Evolutionary conservation across 1,139 yeast species (phyloP), one percentile per base, ranked within the genome.

Genomic region (Pichia sp.): DNA sequence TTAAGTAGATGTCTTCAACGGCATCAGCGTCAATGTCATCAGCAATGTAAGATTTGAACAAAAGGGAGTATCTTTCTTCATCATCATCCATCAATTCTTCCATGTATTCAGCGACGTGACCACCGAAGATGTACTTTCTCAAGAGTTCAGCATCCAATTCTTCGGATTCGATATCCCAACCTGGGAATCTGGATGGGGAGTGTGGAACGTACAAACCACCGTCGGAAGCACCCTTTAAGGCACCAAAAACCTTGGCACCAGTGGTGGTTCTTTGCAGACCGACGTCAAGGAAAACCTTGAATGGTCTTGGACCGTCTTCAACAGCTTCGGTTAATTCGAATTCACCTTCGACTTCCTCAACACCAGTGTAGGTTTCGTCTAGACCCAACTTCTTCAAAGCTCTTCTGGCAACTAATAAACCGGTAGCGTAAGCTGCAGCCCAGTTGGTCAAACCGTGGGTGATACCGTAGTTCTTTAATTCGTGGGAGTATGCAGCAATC

Each of bases 231-330:
- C 99, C 99, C 87, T 93, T 93, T 75, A 95, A 84, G 75, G 92
- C 97, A 88, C 98, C 99, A 73, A 93, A 93, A 76, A 93, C 84
- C 81, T 96, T 90, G 75, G 98, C 97, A 90, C 99, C 99, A 73
- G 98, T 92, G 81, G 99, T 93, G 81, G 99, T 91, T 87, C 99
- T 93, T 81, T 92, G 96, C 78, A 95, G 84, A 90, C 99, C 99
- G 74, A 93, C 92, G 77, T 93, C 99, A 75, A 93, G 86, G 90
- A 85, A 92, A 70, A 92, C 98, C 87, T 93, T 93, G 96, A 93
- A 95, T 75, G 99, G 99, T 80, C 99, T 89, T 81, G 99, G 99
- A 69, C 85, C 97, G 67, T 91, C 99, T 83, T 95, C 99, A 69
- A 91, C 97, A 67, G 98, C 98, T 85, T 93, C 97, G 72, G 97